These are phyloP conservation scores for Alternaria consortialis DNA, from an alignment of 2,329 filamentous ascomycete genomes.

Conservation along the genomic window DNA sequence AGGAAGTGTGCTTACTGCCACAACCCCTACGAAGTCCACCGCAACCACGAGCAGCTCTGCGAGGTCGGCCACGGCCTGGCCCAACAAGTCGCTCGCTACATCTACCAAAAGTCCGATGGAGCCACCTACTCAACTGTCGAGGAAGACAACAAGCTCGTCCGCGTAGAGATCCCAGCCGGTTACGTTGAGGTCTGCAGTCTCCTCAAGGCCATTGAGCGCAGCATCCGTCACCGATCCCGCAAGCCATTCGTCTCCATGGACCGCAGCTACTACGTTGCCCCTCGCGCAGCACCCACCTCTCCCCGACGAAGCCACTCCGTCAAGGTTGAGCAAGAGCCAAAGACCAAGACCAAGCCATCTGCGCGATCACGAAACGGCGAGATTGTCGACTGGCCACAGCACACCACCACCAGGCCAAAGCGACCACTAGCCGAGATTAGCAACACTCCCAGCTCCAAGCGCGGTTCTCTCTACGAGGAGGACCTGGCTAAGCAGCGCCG, in stretches of 20 bases:
- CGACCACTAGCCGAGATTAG: conserved; percentile 42
- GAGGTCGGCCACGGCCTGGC: conserved; percentile 55
- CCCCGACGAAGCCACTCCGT: conserved; percentile 40
- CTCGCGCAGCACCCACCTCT: conserved; percentile 42
- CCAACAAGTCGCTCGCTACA: conserved; percentile 55
- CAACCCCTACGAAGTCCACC: conserved; percentile 56
- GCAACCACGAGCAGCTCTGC: conserved; percentile 53
- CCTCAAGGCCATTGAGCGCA: conserved; percentile 54
- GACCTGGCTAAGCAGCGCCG: conserved; percentile 49
- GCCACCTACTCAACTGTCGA: conserved; percentile 47
- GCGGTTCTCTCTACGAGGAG: conserved; percentile 54
- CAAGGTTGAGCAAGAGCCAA: conserved; percentile 45
- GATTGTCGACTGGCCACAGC: conserved; percentile 50
- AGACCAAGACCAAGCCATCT: conserved; percentile 32
- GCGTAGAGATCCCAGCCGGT: conserved; percentile 55
- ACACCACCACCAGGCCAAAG: conserved; percentile 23
- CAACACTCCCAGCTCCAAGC: conserved; percentile 44
- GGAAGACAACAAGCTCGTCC: conserved; percentile 55
- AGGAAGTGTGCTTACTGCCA: conserved; percentile 56
- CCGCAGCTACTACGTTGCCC: conserved; percentile 53
- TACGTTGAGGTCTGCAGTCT: conserved; percentile 54
- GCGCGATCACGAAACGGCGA: conserved; percentile 48
- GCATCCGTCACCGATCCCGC: conserved; percentile 47
- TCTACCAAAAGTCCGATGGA: conserved; percentile 53
- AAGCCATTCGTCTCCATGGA: conserved; percentile 56